phyloP scores from a whole-genome alignment of 768 basidiomycete genomes.

The Tephrocybe sp. region DNA sequence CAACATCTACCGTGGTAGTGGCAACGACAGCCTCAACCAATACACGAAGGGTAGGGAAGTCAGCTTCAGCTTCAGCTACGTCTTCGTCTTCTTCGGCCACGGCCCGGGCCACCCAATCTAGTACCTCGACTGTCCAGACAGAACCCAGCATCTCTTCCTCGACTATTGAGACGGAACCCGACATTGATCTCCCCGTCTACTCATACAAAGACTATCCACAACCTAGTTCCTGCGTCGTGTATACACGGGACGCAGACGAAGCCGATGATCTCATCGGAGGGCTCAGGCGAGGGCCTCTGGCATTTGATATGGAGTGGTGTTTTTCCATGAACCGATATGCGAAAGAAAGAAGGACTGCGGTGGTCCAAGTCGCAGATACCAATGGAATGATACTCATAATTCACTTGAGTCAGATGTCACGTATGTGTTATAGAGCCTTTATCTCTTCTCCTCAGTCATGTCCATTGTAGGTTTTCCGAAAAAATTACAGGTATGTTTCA shows the following conservation, averaged over 20 bases:
- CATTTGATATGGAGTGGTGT: conserved; percentile 33
- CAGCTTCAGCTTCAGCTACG: background rate
- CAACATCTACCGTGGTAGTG: background rate
- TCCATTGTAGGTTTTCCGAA: conserved; percentile 25
- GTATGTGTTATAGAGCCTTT: conserved; percentile 16
- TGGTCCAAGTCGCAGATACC: conserved; percentile 30
- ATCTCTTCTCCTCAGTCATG: background rate
- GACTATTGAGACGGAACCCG: conserved; percentile 1
- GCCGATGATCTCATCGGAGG: conserved; percentile 26
- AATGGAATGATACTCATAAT: conserved; percentile 28
- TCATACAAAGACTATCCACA: conserved; percentile 26
- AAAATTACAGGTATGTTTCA: conserved; percentile 20
- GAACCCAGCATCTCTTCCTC: background rate
- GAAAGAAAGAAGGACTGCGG: conserved; percentile 22
- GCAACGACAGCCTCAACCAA: background rate
- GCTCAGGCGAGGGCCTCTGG: conserved; percentile 27
- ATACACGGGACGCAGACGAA: conserved; percentile 26
- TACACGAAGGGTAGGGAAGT: background rate
- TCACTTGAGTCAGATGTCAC: conserved; percentile 26
- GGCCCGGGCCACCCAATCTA: no score
- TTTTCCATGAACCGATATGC: conserved; percentile 15
- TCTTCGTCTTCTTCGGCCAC: no score
- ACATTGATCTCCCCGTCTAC: conserved; percentile 19
- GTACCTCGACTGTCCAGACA: no score
- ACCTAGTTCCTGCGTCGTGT: conserved; percentile 23